These are phyloP conservation scores for Circinella minor DNA, from an alignment of 371 early-diverging fungal genomes.

Conservation along the genomic window DNA sequence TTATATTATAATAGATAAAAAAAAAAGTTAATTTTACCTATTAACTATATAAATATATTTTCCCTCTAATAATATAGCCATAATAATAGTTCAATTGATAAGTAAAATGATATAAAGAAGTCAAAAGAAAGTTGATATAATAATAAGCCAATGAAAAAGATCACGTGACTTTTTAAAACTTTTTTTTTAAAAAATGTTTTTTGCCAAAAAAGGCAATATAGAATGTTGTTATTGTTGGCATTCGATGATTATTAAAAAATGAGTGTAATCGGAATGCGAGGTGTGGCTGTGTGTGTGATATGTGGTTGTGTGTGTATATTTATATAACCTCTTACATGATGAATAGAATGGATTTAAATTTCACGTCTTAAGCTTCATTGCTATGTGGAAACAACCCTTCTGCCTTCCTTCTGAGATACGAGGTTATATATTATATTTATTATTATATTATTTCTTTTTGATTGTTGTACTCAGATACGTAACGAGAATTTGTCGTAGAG, in stretches of 20 bases:
- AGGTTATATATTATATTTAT: slow-evolving; percentile 12
- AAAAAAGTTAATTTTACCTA: too few species aligned
- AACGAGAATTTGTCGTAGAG: too few species aligned
- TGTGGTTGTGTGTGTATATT: not conserved
- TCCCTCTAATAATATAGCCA: too few species aligned
- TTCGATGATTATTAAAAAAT: not conserved
- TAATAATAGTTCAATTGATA: too few species aligned
- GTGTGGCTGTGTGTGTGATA: too few species aligned
- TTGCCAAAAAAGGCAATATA: not conserved
- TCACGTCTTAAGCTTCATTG: slow-evolving; percentile 20
- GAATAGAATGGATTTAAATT: not conserved
- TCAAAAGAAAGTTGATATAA: too few species aligned
- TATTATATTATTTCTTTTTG: not conserved
- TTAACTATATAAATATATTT: too few species aligned
- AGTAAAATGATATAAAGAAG: too few species aligned
- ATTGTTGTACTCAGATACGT: too few species aligned
- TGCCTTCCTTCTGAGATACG: slow-evolving; percentile 22
- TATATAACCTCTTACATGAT: not conserved
- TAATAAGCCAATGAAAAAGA: too few species aligned
- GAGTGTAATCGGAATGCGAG: not conserved
- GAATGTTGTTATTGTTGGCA: not conserved
- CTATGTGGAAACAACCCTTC: slow-evolving; percentile 19
- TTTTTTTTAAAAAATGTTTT: not conserved
- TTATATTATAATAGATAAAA: too few species aligned
- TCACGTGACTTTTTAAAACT: too few species aligned